Conservation (phyloP, 2,329 filamentous ascomycete genomes). For the Aspergillus ustus region DNA sequence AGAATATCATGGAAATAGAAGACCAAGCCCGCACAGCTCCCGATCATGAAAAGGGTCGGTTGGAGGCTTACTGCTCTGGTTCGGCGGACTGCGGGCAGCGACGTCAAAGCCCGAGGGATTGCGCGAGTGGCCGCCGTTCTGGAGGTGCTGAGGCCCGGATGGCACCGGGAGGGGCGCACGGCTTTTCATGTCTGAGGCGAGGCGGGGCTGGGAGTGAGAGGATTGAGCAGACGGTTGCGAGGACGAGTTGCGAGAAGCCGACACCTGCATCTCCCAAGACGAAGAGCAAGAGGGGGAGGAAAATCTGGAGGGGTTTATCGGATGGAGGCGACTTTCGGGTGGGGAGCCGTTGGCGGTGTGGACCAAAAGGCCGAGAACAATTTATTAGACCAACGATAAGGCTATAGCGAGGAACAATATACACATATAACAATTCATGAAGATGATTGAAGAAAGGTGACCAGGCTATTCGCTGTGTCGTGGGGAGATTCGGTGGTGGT, state of each 20-base stretch:
- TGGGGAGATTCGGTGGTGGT: background rate
- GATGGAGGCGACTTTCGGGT: constrained; percentile 18
- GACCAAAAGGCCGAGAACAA: background rate
- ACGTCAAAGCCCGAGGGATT: constrained; percentile 50
- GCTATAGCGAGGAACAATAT: background rate
- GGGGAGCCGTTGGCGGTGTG: constrained; percentile 20
- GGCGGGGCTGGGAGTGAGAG: constrained; percentile 32
- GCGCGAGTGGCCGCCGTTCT: constrained; percentile 47
- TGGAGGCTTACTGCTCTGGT: constrained; percentile 46
- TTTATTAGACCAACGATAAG: background rate
- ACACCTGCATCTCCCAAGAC: constrained; percentile 28
- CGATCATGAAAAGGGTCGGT: background rate
- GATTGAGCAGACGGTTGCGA: constrained; percentile 28
- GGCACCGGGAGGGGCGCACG: constrained; percentile 46
- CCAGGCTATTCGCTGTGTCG: background rate
- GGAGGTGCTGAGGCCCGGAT: constrained; percentile 35
- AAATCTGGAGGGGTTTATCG: constrained; percentile 33
- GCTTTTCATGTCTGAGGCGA: constrained; percentile 46
- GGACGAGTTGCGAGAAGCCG: constrained; percentile 27
- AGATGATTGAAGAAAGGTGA: background rate
- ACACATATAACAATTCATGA: background rate
- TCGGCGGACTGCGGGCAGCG: constrained; percentile 52
- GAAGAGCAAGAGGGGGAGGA: constrained; percentile 15
- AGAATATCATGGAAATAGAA: background rate
- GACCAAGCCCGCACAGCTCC: background rate